These are phyloP conservation scores for Emericellopsis cladophorae DNA, from an alignment of 2,329 filamentous ascomycete genomes.

Conservation along the genomic window DNA sequence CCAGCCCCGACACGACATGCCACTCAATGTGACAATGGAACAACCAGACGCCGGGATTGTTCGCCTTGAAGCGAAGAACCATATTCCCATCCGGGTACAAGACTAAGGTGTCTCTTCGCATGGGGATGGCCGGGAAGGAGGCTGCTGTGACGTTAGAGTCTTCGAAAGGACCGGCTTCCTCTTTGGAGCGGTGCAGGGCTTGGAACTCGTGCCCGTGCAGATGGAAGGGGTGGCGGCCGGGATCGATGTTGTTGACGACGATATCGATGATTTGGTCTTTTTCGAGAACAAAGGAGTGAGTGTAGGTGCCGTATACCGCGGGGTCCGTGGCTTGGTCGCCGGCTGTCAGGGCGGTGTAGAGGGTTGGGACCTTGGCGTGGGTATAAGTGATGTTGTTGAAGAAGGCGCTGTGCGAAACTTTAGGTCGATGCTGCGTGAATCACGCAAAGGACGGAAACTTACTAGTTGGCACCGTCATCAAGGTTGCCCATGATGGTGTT, in stretches of 20 bases:
- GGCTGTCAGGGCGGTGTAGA: constrained; percentile 62
- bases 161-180: constrained; percentile 44
- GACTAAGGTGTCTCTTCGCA: constrained; percentile 57
- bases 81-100: constrained; percentile 54
- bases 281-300: constrained; percentile 55
- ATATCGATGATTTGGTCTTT: constrained; percentile 60
- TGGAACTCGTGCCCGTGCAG: constrained; percentile 70
- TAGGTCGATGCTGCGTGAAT: no score
- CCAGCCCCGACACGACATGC: constrained; percentile 57
- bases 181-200: constrained; percentile 45
- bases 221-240: constrained; percentile 63
- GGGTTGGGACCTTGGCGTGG: constrained; percentile 60
- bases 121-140: constrained; percentile 39
- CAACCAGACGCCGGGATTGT: constrained; percentile 53
- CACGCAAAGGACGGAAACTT: constrained; percentile 9
- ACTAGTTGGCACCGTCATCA: constrained; percentile 42
- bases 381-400: constrained; percentile 72
- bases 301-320: constrained; percentile 51
- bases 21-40: constrained; percentile 78
- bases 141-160: constrained; percentile 28
- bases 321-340: constrained; percentile 46
- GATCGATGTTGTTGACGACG: constrained; percentile 64
- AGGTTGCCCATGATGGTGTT: constrained; percentile 51
- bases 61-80: constrained; percentile 52
- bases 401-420: constrained; percentile 28